Conservation (phyloP, 495 filamentous ascomycete genomes). For the Corynascus novoguineensis region DNA sequence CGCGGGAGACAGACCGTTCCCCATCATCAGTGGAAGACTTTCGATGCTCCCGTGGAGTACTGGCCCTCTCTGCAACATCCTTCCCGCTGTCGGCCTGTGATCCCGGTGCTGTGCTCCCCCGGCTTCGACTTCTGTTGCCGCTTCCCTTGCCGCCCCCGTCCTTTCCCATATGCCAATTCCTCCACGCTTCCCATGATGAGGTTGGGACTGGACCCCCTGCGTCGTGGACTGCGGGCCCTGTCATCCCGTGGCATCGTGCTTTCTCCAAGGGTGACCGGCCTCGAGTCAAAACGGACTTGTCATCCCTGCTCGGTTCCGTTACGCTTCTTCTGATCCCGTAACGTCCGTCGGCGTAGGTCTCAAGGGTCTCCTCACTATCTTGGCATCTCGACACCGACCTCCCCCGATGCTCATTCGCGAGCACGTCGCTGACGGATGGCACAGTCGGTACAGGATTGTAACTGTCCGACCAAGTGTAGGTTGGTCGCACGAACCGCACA, state of each 20-base stretch:
- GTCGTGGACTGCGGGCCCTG: not conserved
- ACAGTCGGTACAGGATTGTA: slow-evolving; percentile 18
- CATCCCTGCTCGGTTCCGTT: not conserved
- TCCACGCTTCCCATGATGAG: not conserved
- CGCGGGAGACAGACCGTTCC: not conserved
- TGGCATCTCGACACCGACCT: not conserved
- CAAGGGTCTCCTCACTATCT: not conserved
- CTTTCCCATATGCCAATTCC: not conserved
- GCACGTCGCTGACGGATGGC: slow-evolving; percentile 24
- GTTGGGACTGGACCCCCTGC: not conserved
- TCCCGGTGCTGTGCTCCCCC: slow-evolving; percentile 12
- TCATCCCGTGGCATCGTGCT: not conserved
- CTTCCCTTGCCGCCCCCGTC: not conserved
- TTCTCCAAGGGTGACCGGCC: not conserved
- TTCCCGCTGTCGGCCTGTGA: slow-evolving; percentile 20
- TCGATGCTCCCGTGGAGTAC: slow-evolving; percentile 4
- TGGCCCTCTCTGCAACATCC: slow-evolving; percentile 17
- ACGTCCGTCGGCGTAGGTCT: not conserved
- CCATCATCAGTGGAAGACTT: not conserved
- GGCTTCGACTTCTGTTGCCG: not conserved
- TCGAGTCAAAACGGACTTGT: not conserved
- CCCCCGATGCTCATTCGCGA: slow-evolving; percentile 15
- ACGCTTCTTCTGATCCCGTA: not conserved
- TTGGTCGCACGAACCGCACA: slow-evolving; percentile 14
- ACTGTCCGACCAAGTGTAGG: slow-evolving; percentile 28